Evolutionary conservation across 208 protist species (phyloP), one percentile per base, ranked within the genome.

Genomic region (Acanthamoeba quina): DNA sequence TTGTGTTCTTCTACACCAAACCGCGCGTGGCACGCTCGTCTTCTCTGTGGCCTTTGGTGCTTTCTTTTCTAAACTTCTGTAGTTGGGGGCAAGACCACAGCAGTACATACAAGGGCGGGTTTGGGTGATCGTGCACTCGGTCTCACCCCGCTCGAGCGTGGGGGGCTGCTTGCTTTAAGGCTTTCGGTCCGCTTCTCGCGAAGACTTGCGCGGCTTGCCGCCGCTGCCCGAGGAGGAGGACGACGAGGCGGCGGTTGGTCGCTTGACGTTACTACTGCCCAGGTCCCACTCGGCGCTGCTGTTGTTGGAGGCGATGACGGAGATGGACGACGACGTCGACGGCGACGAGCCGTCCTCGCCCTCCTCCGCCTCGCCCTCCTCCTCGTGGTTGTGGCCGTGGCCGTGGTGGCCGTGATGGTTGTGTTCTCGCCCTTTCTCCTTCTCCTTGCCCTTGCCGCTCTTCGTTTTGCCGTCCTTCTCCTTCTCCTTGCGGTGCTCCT

Each of bases 261-360:
- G 62, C 62, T 68, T 68, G 54, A 58, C 19, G 62, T 19, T 6
- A 15, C 52, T 68, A n/a, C 41, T 52, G 31, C 70, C n/a, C 5
- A 52, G 31, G 29, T 80, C 70, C 70, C 70, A 80, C 37, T 80
- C 70, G 34, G 37, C 15, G 37, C 37, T 80, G 70, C 37, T 34
- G 62, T 29, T 74, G 66, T 74, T 31, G 7, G 66, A 24, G 9
- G 29, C n/a, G 66, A 44, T 44, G 31, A n/a, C 34, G 9, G 66
- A 44, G 4, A 31, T 13, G n/a, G 66, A 37, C 66, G 34, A 74
- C 11, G 66, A 31, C 31, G 29, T 37, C 34, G 66, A 44, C n/a
- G 66, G 34, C 66, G 66, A 74, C 13, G 66, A 44, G 66, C 66
- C 70, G 34, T 80, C 70, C 70, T 80, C 70, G 37, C 70, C 37